phyloP scores from a whole-genome alignment of 2,329 filamentous ascomycete genomes.

The Neonectria sp. region DNA sequence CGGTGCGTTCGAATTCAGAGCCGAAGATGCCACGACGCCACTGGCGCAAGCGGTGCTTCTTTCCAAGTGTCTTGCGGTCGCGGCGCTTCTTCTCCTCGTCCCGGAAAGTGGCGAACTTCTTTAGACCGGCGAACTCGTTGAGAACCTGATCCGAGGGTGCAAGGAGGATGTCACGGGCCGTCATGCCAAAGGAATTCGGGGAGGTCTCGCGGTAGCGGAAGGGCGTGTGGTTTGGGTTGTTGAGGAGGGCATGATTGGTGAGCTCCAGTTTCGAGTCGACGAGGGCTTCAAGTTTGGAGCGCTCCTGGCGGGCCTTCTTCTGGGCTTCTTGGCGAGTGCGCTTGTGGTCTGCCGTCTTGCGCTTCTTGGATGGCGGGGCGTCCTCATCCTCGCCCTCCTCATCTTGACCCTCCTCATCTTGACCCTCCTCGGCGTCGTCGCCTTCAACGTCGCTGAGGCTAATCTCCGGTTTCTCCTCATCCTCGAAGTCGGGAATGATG shows the following conservation, averaged over 20 bases:
- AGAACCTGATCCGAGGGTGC: conserved; percentile 88
- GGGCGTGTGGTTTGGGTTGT: conserved; percentile 47
- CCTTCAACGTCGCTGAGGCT: conserved; percentile 65
- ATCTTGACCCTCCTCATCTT: conserved; percentile 55
- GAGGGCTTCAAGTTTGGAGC: conserved; percentile 86
- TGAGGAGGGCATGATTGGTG: conserved; percentile 74
- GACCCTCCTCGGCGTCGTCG: conserved; percentile 55
- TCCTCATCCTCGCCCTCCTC: conserved; percentile 60
- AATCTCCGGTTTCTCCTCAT: conserved; percentile 66
- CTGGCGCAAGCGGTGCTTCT: conserved; percentile 91
- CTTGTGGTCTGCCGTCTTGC: conserved; percentile 73
- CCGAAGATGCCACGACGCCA: conserved; percentile 82
- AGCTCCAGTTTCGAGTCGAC: conserved; percentile 87
- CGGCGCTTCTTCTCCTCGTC: conserved; percentile 90
- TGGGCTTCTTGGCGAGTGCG: conserved; percentile 72
- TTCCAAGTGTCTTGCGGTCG: conserved; percentile 90
- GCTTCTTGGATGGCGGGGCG: conserved; percentile 69
- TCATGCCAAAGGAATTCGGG: conserved; percentile 90
- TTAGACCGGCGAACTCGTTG: conserved; percentile 92
- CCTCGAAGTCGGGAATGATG: conserved; percentile 87
- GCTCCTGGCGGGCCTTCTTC: conserved; percentile 84
- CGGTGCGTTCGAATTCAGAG: conserved; percentile 68
- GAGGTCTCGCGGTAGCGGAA: conserved; percentile 98
- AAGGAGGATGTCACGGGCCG: conserved; percentile 88
- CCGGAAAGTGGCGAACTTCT: conserved; percentile 93